A percentile compares a stretch with the other conserved stretches of the same genome.
phyloP scores from a whole-genome alignment of 2,329 filamentous ascomycete species.

The Immersiporthe knoxdaviesiana region DNA sequence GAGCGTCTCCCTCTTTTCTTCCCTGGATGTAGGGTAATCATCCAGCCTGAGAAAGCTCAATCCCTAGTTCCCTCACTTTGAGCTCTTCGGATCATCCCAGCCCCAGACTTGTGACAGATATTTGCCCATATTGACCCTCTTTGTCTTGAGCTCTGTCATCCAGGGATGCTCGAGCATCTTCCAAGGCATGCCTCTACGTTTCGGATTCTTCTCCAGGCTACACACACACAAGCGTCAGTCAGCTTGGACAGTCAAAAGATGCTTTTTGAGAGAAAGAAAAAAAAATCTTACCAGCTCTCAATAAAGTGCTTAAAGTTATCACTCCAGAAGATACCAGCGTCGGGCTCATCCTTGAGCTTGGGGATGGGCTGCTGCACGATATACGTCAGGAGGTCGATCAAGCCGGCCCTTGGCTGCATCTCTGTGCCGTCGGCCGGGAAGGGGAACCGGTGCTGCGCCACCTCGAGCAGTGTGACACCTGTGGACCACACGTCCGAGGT shows the following conservation, averaged over 20 bases:
- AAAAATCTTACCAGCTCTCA: slow-evolving; percentile 84
- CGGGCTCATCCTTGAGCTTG: slow-evolving; percentile 91
- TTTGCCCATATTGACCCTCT: slow-evolving; percentile 96
- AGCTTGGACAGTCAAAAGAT: neutral
- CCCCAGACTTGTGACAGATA: slow-evolving; percentile 97
- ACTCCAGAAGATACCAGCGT: slow-evolving; percentile 89
- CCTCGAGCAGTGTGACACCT: slow-evolving; percentile 94
- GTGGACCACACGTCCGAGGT: slow-evolving; percentile 98
- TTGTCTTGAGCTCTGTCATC: slow-evolving; percentile 95
- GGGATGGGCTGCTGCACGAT: slow-evolving; percentile 96
- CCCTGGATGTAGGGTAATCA: neutral
- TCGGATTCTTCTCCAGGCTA: slow-evolving; percentile 92
- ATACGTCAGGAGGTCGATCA: slow-evolving; percentile 95
- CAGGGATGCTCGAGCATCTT: slow-evolving; percentile 98
- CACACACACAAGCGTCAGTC: slow-evolving; percentile 29
- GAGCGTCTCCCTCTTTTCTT: neutral
- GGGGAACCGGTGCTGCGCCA: slow-evolving; percentile 97
- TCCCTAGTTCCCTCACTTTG: slow-evolving; percentile 17
- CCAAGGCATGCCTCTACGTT: slow-evolving; percentile 89
- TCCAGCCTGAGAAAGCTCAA: neutral
- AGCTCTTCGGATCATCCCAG: slow-evolving; percentile 63
- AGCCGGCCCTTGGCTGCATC: slow-evolving; percentile 87
- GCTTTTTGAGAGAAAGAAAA: neutral
- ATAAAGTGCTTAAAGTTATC: slow-evolving; percentile 99
- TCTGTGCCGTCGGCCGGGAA: slow-evolving; percentile 97